These are phyloP conservation scores for Trichoderma brevicompactum DNA, from an alignment of 2,329 filamentous ascomycete genomes.

Conservation along the genomic window DNA sequence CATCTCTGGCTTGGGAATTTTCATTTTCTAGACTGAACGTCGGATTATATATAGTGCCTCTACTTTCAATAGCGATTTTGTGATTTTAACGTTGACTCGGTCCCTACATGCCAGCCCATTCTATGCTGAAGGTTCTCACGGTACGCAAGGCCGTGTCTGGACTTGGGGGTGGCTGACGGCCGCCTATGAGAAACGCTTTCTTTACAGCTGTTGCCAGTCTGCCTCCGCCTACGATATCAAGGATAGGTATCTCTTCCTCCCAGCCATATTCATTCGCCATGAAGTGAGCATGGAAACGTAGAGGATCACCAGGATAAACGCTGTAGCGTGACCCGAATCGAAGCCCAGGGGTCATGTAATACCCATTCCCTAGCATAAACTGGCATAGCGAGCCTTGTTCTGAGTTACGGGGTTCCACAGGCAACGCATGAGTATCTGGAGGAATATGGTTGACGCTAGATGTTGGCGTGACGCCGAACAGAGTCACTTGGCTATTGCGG, in stretches of 20 bases:
- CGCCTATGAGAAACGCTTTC: constrained; percentile 89
- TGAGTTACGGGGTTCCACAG: constrained; percentile 30
- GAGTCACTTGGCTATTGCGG: constrained; percentile 30
- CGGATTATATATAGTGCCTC: constrained; percentile 9
- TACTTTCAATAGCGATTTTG: constrained; percentile 18
- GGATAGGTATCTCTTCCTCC: constrained; percentile 82
- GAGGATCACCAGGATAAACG: constrained; percentile 91
- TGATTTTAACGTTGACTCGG: not conserved
- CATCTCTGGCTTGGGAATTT: constrained; percentile 1
- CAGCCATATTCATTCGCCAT: constrained; percentile 82
- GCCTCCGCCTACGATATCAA: constrained; percentile 85
- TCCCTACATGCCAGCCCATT: constrained; percentile 90
- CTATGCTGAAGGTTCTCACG: constrained; percentile 79
- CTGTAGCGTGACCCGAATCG: constrained; percentile 95
- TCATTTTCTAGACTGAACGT: constrained; percentile 22
- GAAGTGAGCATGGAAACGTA: constrained; percentile 96
- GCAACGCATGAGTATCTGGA: constrained; percentile 27
- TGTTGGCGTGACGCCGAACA: constrained; percentile 44
- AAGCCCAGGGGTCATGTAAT: constrained; percentile 88
- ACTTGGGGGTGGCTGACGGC: constrained; percentile 51
- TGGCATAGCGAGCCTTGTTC: constrained; percentile 66
- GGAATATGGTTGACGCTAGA: constrained; percentile 42
- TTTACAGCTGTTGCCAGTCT: constrained; percentile 92
- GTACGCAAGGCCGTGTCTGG: constrained; percentile 32
- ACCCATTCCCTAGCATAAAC: constrained; percentile 77